These are phyloP conservation scores for Zymoseptoria crescenta DNA, from an alignment of 2,329 filamentous ascomycete genomes.

Conservation along the genomic window DNA sequence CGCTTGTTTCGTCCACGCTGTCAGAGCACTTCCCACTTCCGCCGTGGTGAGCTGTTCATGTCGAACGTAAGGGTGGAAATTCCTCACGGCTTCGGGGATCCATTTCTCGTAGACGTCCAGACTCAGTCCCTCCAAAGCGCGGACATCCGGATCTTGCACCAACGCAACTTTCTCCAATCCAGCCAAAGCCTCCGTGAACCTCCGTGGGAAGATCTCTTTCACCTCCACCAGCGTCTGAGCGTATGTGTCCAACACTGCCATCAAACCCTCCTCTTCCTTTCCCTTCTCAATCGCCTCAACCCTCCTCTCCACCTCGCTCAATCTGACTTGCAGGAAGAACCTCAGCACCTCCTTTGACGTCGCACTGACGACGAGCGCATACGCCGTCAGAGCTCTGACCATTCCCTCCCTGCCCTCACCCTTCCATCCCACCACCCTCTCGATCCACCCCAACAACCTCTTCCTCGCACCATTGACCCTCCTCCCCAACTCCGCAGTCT, in stretches of 20 bases:
- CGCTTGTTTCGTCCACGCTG: conserved; percentile 65
- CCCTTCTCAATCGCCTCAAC: conserved; percentile 45
- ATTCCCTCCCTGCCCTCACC: conserved; percentile 41
- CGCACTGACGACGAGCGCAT: conserved; percentile 72
- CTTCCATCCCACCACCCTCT: conserved; percentile 41
- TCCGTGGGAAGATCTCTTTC: conserved; percentile 64
- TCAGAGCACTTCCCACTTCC: conserved; percentile 34
- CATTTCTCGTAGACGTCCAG: conserved; percentile 71
- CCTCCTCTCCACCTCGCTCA: conserved; percentile 57
- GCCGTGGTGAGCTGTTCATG: conserved; percentile 56
- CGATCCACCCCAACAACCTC: conserved; percentile 57
- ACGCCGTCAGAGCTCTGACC: conserved; percentile 69
- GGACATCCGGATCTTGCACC: conserved; percentile 62
- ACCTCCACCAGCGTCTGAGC: conserved; percentile 70
- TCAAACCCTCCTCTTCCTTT: conserved; percentile 44
- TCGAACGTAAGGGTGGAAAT: conserved; percentile 80
- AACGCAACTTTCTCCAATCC: conserved; percentile 63
- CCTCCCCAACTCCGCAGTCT: conserved; percentile 51
- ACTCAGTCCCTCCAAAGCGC: conserved; percentile 59
- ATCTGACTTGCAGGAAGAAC: conserved; percentile 68
- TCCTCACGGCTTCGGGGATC: conserved; percentile 73
- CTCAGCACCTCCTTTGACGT: conserved; percentile 70
- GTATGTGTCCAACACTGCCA: conserved; percentile 63
- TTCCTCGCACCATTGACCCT: conserved; percentile 55
- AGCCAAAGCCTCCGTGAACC: conserved; percentile 60